Evolutionary conservation across 2,329 filamentous ascomycete species (phyloP).

Genomic region (Phoma herbarum): DNA sequence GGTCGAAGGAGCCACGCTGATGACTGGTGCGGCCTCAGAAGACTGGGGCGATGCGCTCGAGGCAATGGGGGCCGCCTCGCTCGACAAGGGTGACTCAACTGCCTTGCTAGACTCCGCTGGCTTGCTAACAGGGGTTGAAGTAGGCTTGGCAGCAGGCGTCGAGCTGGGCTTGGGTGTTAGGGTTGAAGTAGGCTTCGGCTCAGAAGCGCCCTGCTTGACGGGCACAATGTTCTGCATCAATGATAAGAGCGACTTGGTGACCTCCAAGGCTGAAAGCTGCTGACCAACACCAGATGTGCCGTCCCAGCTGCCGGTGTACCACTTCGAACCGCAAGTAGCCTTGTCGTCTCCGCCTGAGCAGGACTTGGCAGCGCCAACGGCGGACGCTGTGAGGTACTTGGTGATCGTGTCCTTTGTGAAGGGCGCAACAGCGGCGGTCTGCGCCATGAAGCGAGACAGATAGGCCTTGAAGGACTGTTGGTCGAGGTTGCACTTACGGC

Average conservation of each 20-base stretch:
- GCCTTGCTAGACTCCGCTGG: slow-evolving; percentile 21
- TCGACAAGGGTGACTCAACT: slow-evolving; percentile 14
- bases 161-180: slow-evolving; percentile 31
- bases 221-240: slow-evolving; percentile 45
- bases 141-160: slow-evolving; percentile 18
- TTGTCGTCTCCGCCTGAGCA: slow-evolving; percentile 55
- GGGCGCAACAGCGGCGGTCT: slow-evolving; percentile 56
- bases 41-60: slow-evolving; percentile 18
- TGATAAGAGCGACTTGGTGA: slow-evolving; percentile 55
- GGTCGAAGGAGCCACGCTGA: slow-evolving; percentile 18
- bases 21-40: slow-evolving; percentile 15
- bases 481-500: slow-evolving; percentile 70
- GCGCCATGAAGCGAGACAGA: slow-evolving; percentile 69
- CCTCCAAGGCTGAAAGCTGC: slow-evolving; percentile 56
- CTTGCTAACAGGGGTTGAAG: slow-evolving; percentile 8
- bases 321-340: slow-evolving; percentile 56
- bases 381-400: slow-evolving; percentile 53
- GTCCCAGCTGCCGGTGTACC: slow-evolving; percentile 56
- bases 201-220: slow-evolving; percentile 32
- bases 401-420: slow-evolving; percentile 51
- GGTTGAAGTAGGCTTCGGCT: slow-evolving; percentile 29
- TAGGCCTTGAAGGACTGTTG: slow-evolving; percentile 81
- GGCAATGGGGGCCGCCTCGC: slow-evolving; percentile 5
- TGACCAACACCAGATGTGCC: slow-evolving; percentile 55
- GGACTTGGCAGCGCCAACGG: slow-evolving; percentile 54